Percentiles rank a stretch among this genome's conserved stretches.
Conservation (phyloP, 805 yeast genomes). For the Tetrapisispora namnaoensis region DNA sequence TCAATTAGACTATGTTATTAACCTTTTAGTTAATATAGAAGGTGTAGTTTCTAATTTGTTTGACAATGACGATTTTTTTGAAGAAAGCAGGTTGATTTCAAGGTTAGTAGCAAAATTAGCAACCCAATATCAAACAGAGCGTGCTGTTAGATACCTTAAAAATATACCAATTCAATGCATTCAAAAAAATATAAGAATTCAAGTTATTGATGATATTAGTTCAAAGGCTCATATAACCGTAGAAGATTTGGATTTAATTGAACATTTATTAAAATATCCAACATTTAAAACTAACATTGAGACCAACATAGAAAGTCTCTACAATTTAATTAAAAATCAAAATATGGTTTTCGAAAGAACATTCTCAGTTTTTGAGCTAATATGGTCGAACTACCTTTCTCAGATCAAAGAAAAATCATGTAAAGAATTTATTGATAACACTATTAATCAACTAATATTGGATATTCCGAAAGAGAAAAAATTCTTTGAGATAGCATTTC, state of each 20-base stretch:
- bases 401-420: conserved; percentile 30
- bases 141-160: conserved; percentile 5
- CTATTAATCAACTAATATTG: neutral
- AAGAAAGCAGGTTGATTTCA: conserved; percentile 35
- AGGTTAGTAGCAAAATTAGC: conserved; percentile 20
- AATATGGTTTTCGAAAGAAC: conserved; percentile 6
- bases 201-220: conserved; percentile 20
- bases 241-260: conserved; percentile 20
- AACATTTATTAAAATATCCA: conserved; percentile 39
- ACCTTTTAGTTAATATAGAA: conserved; percentile 21
- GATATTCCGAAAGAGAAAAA: conserved; percentile 5
- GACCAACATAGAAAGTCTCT: conserved; percentile 25
- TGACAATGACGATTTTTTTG: conserved; percentile 36
- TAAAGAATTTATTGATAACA: conserved; percentile 8
- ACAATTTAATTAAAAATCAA: conserved; percentile 8
- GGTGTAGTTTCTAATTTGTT: conserved; percentile 21
- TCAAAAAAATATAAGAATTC: conserved; percentile 28
- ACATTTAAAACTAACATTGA: conserved; percentile 48
- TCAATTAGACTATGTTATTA: conserved; percentile 25
- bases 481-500: conserved; percentile 10
- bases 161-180: conserved; percentile 44
- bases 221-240: conserved; percentile 3
- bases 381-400: conserved; percentile 35
- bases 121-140: conserved; percentile 4
- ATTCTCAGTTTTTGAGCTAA: conserved; percentile 23